Percentiles rank a stretch among this genome's conserved stretches.
These are phyloP conservation scores for Vavraia culicis DNA, from an alignment of 371 early-diverging fungal species.

Conservation along the genomic window DNA sequence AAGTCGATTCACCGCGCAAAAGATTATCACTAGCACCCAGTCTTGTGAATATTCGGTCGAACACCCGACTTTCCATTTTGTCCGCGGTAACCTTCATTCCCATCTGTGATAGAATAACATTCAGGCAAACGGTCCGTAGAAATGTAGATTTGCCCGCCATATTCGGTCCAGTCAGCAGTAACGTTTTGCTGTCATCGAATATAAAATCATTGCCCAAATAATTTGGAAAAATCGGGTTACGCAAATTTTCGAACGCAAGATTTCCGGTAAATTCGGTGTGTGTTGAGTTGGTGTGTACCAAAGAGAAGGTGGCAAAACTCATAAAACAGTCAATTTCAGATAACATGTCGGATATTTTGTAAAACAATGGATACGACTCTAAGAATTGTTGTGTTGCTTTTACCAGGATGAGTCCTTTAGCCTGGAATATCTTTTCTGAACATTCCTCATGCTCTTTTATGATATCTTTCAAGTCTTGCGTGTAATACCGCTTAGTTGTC, in stretches of 20 bases:
- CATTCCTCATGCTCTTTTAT: conserved; percentile 56
- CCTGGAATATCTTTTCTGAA: conserved; percentile 51
- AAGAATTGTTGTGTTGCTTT: conserved; percentile 16
- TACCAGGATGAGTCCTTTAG: conserved; percentile 14
- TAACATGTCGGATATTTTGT: conserved; percentile 51
- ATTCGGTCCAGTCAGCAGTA: conserved; percentile 90
- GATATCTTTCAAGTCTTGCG: conserved; percentile 48
- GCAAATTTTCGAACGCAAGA: conserved; percentile 43
- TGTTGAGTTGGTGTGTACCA: conserved; percentile 48
- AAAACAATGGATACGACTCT: conserved; percentile 40
- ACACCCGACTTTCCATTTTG: conserved; percentile 37
- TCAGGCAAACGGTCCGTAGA: conserved; percentile 56
- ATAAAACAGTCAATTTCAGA: conserved; percentile 71
- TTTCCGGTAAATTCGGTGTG: conserved; percentile 61
- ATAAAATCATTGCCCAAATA: conserved; percentile 61
- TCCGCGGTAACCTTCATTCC: conserved; percentile 78
- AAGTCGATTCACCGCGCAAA: conserved; percentile 74
- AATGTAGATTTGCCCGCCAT: conserved; percentile 82
- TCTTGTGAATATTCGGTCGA: conserved; percentile 60
- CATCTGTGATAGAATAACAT: conserved; percentile 84
- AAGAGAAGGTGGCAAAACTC: conserved; percentile 54
- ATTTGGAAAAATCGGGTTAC: conserved; percentile 44
- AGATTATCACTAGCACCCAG: conserved; percentile 65
- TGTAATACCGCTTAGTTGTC: conserved; percentile 63
- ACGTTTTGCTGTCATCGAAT: conserved; percentile 52